phyloP scores from a whole-genome alignment of 805 yeast species.

The Candida bentonensis region DNA sequence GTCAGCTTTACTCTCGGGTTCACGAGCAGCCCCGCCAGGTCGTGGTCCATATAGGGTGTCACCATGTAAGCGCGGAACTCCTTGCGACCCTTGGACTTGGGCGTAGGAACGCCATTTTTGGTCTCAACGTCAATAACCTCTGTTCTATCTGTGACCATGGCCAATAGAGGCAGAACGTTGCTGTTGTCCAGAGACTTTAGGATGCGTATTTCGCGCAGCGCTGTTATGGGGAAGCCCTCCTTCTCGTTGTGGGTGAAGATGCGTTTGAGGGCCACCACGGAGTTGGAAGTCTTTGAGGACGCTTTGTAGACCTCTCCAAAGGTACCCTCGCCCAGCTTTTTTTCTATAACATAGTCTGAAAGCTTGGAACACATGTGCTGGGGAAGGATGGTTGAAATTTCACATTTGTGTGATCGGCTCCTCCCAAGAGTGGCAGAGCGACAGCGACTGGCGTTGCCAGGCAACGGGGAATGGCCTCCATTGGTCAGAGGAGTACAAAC shows the following conservation, averaged over 20 bases:
- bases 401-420: too few species aligned
- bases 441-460: too few species aligned
- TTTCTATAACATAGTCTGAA: slow-evolving; percentile 19
- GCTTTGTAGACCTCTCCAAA: slow-evolving; percentile 86
- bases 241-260: slow-evolving; percentile 64
- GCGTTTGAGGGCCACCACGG: slow-evolving; percentile 75
- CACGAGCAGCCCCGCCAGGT: slow-evolving; percentile 76
- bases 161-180: slow-evolving; percentile 65
- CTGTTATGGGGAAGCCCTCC: slow-evolving; percentile 83
- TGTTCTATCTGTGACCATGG: slow-evolving; percentile 49
- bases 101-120: slow-evolving; percentile 2
- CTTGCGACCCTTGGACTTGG: slow-evolving; percentile 14
- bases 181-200: slow-evolving; percentile 54
- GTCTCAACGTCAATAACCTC: slow-evolving; percentile 6
- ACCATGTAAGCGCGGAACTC: slow-evolving; percentile 56
- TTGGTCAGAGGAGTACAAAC: too few species aligned
- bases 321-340: slow-evolving; percentile 64
- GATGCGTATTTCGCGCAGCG: slow-evolving; percentile 80
- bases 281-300: slow-evolving; percentile 32
- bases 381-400: too few species aligned
- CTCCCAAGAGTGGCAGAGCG: too few species aligned
- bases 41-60: slow-evolving; percentile 84
- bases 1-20: slow-evolving; percentile 54
- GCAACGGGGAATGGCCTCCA: too few species aligned
- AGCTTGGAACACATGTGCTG: neutral